Percentiles rank a stretch among this genome's conserved stretches.
These are phyloP conservation scores for Waltiozyma sp. DNA, from an alignment of 1,139 yeast species.

Conservation along the genomic window DNA sequence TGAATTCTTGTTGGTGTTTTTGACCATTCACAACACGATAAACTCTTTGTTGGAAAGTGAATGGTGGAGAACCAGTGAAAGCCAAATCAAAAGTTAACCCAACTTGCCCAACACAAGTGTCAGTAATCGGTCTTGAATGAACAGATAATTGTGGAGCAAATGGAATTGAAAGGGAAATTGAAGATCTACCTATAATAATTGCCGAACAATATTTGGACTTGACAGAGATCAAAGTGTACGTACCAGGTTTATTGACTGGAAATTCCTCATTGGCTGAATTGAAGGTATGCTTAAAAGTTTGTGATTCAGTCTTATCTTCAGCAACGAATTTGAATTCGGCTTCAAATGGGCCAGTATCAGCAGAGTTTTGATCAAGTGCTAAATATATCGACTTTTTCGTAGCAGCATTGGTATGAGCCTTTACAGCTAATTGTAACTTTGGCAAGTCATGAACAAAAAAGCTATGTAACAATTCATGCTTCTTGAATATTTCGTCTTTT, in stretches of 20 bases:
- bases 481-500: constrained; percentile 28
- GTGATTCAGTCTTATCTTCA: constrained; percentile 21
- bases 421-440: constrained; percentile 28
- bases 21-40: constrained; percentile 36
- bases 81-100: constrained; percentile 66
- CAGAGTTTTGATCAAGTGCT: constrained; percentile 19
- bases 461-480: constrained; percentile 38
- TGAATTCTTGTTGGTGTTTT: constrained; percentile 24
- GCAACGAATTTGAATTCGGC: constrained; percentile 29
- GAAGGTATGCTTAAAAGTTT: constrained; percentile 28
- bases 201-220: constrained; percentile 58
- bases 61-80: constrained; percentile 75
- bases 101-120: constrained; percentile 85
- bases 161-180: constrained; percentile 37
- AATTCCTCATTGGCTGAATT: constrained; percentile 19
- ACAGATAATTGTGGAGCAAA: constrained; percentile 45
- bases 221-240: constrained; percentile 42
- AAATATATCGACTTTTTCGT: constrained; percentile 34
- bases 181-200: constrained; percentile 34
- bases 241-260: constrained; percentile 47
- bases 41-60: constrained; percentile 50
- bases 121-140: constrained; percentile 51
- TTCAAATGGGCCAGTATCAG: constrained; percentile 32
- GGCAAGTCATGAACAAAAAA: constrained; percentile 61
- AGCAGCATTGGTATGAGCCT: constrained; percentile 26